phyloP scores from a whole-genome alignment of 2,329 filamentous ascomycete species.

The Chlorencoelia australis region DNA sequence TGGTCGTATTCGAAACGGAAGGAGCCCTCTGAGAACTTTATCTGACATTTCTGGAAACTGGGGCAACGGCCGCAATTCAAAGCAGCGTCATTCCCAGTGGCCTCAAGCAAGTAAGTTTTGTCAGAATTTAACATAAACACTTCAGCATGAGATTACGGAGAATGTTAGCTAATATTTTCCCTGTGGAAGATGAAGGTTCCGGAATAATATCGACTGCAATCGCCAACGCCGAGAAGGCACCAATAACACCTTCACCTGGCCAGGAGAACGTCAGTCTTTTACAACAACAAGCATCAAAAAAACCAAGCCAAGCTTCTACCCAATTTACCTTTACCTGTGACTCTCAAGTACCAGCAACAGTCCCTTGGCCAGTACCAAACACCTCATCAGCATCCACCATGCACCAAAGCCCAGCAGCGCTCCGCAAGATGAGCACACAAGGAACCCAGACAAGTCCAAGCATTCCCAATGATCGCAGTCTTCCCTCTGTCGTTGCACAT shows the following conservation, averaged over 20 bases:
- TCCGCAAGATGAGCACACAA: slow-evolving; percentile 23
- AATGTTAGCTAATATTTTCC: slow-evolving; percentile 21
- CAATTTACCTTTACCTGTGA: slow-evolving; percentile 97
- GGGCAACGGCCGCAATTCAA: slow-evolving; percentile 24
- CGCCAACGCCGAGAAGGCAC: slow-evolving; percentile 66
- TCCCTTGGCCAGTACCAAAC: slow-evolving; percentile 57
- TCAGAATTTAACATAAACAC: too few relatives aligned
- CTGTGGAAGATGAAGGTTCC: slow-evolving; percentile 39
- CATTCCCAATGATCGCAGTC: slow-evolving; percentile 12
- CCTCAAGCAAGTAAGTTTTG: slow-evolving; percentile 21
- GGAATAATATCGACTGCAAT: slow-evolving; percentile 94
- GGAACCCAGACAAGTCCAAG: slow-evolving; percentile 27
- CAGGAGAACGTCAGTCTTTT: slow-evolving; percentile 73
- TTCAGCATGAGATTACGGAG: slow-evolving; percentile 2
- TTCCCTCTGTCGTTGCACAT: slow-evolving; percentile 13
- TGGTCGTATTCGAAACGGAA: slow-evolving; percentile 53
- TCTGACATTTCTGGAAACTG: slow-evolving; percentile 38
- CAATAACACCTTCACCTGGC: slow-evolving; percentile 46
- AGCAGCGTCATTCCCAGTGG: slow-evolving; percentile 27
- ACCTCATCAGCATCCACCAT: slow-evolving; percentile 14
- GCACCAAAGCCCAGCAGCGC: slow-evolving; percentile 16
- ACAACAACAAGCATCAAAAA: slow-evolving; percentile 55
- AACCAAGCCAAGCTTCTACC: slow-evolving; percentile 59
- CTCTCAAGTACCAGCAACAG: slow-evolving; percentile 71
- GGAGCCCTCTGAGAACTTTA: slow-evolving; percentile 51